Evolutionary conservation across 768 basidiomycete genomes (phyloP).

Genomic region (Auriscalpium microsporum): DNA sequence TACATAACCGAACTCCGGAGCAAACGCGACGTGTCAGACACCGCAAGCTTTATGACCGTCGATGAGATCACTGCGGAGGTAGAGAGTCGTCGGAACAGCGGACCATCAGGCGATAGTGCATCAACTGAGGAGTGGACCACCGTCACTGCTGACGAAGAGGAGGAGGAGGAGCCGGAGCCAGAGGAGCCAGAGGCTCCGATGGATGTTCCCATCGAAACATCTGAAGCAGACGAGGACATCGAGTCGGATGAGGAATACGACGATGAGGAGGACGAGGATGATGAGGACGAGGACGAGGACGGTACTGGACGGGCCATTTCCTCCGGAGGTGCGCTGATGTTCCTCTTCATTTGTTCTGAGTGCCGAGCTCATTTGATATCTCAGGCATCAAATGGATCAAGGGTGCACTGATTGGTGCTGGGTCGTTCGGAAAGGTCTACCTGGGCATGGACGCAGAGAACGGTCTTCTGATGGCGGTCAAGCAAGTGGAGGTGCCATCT

Average conservation of each 20-base stretch:
- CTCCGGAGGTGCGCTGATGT: conserved; percentile 41
- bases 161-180: conserved; percentile 19
- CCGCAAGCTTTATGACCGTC: conserved; percentile 87
- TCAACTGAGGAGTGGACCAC: conserved; percentile 61
- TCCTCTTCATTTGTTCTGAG: neutral
- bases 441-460: conserved; percentile 90
- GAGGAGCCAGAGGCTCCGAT: conserved; percentile 4
- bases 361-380: conserved; percentile 17
- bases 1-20: conserved; percentile 75
- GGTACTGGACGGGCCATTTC: conserved; percentile 45
- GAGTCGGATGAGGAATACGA: conserved; percentile 34
- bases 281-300: conserved; percentile 35
- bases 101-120: conserved; percentile 34
- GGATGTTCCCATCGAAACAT: conserved; percentile 31
- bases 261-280: conserved; percentile 37
- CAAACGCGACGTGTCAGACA: conserved; percentile 79
- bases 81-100: conserved; percentile 60
- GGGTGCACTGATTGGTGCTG: conserved; percentile 89
- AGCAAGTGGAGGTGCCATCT: conserved; percentile 89
- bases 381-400: conserved; percentile 88
- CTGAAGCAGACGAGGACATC: conserved; percentile 38
- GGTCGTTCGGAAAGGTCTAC: conserved; percentile 92
- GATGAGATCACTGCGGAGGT: conserved; percentile 98
- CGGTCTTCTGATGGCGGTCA: conserved; percentile 93
- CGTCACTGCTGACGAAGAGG: conserved; percentile 47